A percentile compares a stretch with the other conserved stretches of the same genome.
Evolutionary conservation across 805 yeast genomes (phyloP).

Genomic region (Kodamaea laetipori): DNA sequence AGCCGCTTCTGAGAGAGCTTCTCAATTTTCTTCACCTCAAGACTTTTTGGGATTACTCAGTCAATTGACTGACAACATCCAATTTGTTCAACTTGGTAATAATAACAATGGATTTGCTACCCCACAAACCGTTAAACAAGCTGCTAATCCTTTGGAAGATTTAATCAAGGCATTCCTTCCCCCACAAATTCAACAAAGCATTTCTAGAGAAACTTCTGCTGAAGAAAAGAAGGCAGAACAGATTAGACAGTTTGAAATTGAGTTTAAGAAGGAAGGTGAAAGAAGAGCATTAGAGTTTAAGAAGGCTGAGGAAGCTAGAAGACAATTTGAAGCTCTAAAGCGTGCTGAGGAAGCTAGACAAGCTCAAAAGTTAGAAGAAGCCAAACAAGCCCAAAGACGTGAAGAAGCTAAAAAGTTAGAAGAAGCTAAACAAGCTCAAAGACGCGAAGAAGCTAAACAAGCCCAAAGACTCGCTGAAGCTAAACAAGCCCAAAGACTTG

Average conservation of each 20-base stretch:
- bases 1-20: background rate
- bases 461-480: background rate
- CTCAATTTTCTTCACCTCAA: background rate
- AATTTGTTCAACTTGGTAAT: background rate
- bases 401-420: background rate
- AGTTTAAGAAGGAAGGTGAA: conserved; percentile 5
- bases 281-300: conserved; percentile 1
- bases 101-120: background rate
- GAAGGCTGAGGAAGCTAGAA: conserved; percentile 8
- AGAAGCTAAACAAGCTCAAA: background rate
- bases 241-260: background rate
- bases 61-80: conserved; percentile 1
- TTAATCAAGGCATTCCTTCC: conserved; percentile 7
- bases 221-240: background rate
- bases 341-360: conserved; percentile 8
- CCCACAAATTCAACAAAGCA: background rate
- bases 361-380: conserved; percentile 1
- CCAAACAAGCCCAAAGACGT: too few species aligned
- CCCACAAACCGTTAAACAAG: background rate
- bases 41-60: conserved; percentile 4
- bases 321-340: conserved; percentile 10
- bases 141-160: conserved; percentile 5
- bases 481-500: too few species aligned
- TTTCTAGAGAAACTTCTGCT: background rate
- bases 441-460: conserved; percentile 8